These are phyloP conservation scores for Neonectria ditissima DNA, from an alignment of 2,329 filamentous ascomycete genomes.

Conservation along the genomic window DNA sequence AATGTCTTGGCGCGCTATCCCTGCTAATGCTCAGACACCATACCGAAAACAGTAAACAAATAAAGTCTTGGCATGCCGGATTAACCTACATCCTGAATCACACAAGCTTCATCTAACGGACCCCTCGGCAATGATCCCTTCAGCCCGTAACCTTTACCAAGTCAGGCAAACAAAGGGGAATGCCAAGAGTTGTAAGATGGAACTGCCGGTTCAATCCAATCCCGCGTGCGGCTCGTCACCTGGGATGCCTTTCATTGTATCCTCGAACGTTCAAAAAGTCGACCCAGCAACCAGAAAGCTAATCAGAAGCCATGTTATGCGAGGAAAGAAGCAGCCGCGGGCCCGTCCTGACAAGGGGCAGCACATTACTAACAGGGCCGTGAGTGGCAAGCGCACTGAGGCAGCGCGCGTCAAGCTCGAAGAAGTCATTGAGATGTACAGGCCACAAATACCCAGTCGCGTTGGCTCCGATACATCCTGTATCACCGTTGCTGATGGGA, in stretches of 20 bases:
- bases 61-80: constrained; percentile 14
- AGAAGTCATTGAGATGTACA: constrained; percentile 13
- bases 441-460: constrained; percentile 2
- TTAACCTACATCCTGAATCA: background rate
- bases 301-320: constrained; percentile 24
- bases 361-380: background rate
- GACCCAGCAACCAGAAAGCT: constrained; percentile 15
- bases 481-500: constrained; percentile 6
- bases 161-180: constrained; percentile 8
- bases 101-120: background rate
- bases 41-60: no score
- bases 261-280: constrained; percentile 3
- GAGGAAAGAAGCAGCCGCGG: constrained; percentile 8
- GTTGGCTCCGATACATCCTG: constrained; percentile 12
- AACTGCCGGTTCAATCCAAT: background rate
- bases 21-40: no score
- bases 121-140: background rate
- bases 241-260: constrained; percentile 16
- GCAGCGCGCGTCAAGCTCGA: constrained; percentile 3
- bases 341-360: background rate
- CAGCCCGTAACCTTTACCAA: constrained; percentile 7
- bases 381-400: background rate
- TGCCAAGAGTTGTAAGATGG: constrained; percentile 14
- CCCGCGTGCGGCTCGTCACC: background rate
- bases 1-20: background rate